Percentiles rank a stretch among this genome's conserved stretches.
Conservation (phyloP, 805 yeast genomes). For the Saturnispora zaruensis region DNA sequence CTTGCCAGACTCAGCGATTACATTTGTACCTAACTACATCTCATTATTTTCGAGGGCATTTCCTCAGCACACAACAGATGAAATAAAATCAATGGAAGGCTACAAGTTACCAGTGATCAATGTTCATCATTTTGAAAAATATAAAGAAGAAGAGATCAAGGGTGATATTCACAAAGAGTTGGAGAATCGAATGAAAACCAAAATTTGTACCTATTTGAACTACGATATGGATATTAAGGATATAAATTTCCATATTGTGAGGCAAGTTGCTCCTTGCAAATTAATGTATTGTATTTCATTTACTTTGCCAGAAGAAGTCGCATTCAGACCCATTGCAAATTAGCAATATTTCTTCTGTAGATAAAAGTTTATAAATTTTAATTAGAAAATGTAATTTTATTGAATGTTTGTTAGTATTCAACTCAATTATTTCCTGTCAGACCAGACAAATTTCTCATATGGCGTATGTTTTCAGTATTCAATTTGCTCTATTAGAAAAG, state of each 20-base stretch:
- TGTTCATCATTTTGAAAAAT: slow-evolving; percentile 90
- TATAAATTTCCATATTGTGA: slow-evolving; percentile 68
- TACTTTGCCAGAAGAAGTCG: slow-evolving; percentile 58
- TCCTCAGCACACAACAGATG: slow-evolving; percentile 29
- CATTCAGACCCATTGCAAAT: slow-evolving; percentile 30
- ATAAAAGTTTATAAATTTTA: neutral
- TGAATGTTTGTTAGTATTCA: no score
- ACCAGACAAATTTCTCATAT: no score
- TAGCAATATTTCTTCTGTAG: neutral
- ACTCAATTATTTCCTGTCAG: no score
- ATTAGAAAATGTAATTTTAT: neutral
- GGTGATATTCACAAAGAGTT: slow-evolving; percentile 66
- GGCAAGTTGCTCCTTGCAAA: slow-evolving; percentile 94
- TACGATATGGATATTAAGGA: slow-evolving; percentile 39
- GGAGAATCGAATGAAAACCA: slow-evolving; percentile 53
- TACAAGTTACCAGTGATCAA: slow-evolving; percentile 68
- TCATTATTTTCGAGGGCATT: slow-evolving; percentile 52
- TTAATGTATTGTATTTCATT: slow-evolving; percentile 91
- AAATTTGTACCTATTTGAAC: slow-evolving; percentile 39
- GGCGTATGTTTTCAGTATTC: no score
- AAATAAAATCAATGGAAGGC: slow-evolving; percentile 32
- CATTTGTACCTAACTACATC: slow-evolving; percentile 66
- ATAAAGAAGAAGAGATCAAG: slow-evolving; percentile 54
- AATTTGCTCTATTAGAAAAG: no score
- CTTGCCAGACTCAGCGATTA: slow-evolving; percentile 86